Base-by-base conservation (phyloP, 352 stramenopile genomes). In the Pythium diclinum region DNA sequence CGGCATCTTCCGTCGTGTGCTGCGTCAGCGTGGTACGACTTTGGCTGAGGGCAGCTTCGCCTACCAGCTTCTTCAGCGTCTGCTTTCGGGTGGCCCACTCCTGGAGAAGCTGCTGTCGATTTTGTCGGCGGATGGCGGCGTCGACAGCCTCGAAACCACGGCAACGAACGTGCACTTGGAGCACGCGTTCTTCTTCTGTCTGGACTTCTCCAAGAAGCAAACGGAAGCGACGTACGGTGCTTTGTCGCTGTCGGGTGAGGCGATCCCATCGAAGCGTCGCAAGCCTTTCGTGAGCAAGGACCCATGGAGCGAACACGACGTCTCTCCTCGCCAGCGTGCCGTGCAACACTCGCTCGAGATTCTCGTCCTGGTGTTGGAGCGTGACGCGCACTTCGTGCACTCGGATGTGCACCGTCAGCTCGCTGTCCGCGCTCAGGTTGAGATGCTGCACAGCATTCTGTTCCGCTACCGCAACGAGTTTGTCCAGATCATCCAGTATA, bases 271-370 rank as follows among this genome's bases (percentile, higher is more conserved):
- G 13, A 72, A 67, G 25, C 65, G 65, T 48, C 59, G 65, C 21
- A 72, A 72, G 65, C 53, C 44, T 33, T 66, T 71, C 21, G 44
- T 66, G 7, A 62, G 56, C 40, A 70, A 65, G 25, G 57, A 71
- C 21, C 56, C 47, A 3, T 61, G 38, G 57, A 65, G 52, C 10
- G 44, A 65, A 23, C 63, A 61, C 36, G 51, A 60, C 21, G 59
- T 63, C 3, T 61, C 59, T 6, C 59, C 87, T 36, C 83, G 84
- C 38, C 81, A 95, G 54, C 74, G 79, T 11, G 87, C 80, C 58
- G 86, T 93, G 46, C 76, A 88, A 61, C 81, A 91, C 63, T 79
- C 82, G 8, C 81, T 95, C 40, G 82, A 92, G 62, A 87, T 93
- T 48, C 60, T 95, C 28, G 71, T 92, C 6, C 70, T 92, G 6